A percentile compares a stretch with the other conserved stretches of the same genome.
These are phyloP conservation scores for Daldinia caldariorum DNA, from an alignment of 495 filamentous ascomycete species.

Conservation along the genomic window DNA sequence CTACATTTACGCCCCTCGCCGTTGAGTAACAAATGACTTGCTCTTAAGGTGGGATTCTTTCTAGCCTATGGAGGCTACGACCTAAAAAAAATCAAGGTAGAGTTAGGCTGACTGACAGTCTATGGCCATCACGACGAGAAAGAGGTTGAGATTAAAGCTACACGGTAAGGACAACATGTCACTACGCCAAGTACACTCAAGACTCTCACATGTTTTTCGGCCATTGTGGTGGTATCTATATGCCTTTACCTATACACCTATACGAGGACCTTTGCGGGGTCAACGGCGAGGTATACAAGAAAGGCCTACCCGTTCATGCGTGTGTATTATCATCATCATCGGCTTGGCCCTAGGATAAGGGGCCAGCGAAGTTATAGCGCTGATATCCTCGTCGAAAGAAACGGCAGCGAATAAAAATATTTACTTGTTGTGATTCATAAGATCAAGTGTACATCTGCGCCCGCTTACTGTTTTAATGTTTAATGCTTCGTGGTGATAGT, in stretches of 20 bases:
- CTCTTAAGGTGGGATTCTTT: background rate
- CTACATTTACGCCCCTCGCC: background rate
- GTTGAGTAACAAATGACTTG: background rate
- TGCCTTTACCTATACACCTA: background rate
- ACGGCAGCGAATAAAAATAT: background rate
- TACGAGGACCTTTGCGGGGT: background rate
- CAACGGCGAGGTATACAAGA: constrained; percentile 1
- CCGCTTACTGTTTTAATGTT: no score
- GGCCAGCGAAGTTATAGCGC: background rate
- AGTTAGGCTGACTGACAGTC: constrained; percentile 6
- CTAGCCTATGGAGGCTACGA: background rate
- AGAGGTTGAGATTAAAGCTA: background rate
- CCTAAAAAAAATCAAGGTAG: background rate
- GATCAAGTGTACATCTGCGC: background rate
- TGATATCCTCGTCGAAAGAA: background rate
- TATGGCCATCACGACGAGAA: background rate
- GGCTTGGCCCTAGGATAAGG: background rate
- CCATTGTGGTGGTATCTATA: constrained; percentile 23
- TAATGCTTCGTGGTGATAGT: background rate
- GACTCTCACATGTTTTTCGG: constrained; percentile 31
- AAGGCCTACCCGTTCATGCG: background rate
- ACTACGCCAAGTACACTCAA: constrained; percentile 23
- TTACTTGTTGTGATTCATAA: background rate
- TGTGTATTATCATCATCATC: background rate
- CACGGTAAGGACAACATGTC: background rate